A percentile compares a stretch with the other conserved stretches of the same genome.
phyloP scores from a whole-genome alignment of 352 stramenopile species.

The Lagenidium sp. region DNA sequence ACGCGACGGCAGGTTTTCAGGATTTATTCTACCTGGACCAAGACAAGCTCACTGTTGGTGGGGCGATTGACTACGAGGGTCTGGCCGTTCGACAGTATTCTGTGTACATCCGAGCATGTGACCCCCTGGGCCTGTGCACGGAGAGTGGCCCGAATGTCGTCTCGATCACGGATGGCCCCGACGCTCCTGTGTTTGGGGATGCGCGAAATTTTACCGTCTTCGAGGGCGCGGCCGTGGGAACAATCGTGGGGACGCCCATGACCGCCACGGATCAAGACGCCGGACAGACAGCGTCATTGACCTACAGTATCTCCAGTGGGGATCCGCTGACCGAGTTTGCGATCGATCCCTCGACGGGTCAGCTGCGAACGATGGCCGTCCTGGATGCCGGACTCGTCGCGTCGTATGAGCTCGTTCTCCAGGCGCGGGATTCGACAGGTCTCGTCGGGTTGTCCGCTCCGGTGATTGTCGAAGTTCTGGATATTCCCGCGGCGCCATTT shows the following conservation, averaged over 20 bases:
- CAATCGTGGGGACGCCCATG: conserved; percentile 14
- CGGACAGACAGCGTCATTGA: conserved; percentile 23
- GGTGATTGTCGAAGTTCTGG: conserved; percentile 26
- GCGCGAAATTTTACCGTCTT: conserved; percentile 5
- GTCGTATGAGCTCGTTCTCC: conserved; percentile 25
- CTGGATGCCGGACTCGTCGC: conserved; percentile 27
- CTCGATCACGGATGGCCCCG: conserved; percentile 27
- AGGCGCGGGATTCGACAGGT: conserved; percentile 32
- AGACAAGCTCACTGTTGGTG: not conserved
- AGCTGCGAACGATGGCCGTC: conserved; percentile 17
- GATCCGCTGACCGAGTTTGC: conserved; percentile 33
- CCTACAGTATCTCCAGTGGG: conserved; percentile 35
- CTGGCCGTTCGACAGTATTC: conserved; percentile 15
- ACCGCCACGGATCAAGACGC: conserved; percentile 38
- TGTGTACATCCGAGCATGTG: conserved; percentile 22
- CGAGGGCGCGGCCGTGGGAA: conserved; percentile 8
- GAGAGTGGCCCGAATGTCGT: conserved; percentile 29
- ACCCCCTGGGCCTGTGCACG: conserved; percentile 26
- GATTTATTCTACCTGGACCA: conserved; percentile 6
- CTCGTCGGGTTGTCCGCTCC: conserved; percentile 22
- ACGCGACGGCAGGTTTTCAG: conserved; percentile 7
- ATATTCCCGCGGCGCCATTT: conserved; percentile 31
- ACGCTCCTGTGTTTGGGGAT: conserved; percentile 24
- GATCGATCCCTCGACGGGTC: conserved; percentile 23
- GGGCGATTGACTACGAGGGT: conserved; percentile 16